Evolutionary conservation across 2,329 filamentous ascomycete species (phyloP).

Genomic region (Aspergillus costaricaensis): DNA sequence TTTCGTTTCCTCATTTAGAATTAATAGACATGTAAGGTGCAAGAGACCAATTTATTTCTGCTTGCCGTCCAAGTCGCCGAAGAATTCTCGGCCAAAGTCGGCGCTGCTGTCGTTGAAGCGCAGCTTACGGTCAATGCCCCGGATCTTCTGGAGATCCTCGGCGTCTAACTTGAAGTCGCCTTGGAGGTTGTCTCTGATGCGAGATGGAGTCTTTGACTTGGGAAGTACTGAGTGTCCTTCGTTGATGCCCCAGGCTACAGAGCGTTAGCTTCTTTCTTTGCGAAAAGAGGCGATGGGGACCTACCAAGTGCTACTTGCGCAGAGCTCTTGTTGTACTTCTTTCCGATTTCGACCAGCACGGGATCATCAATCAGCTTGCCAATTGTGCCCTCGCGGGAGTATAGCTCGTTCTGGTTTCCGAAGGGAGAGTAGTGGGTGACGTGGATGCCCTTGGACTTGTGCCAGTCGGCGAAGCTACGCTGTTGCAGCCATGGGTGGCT

Average conservation of each 20-base stretch:
- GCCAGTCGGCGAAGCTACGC: constrained; percentile 50
- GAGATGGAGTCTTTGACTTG: constrained; percentile 51
- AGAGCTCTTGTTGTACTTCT: constrained; percentile 54
- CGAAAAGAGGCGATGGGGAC: constrained; percentile 8
- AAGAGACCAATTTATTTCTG: background rate
- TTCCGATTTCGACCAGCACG: constrained; percentile 51
- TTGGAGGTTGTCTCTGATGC: constrained; percentile 48
- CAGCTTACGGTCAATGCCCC: constrained; percentile 60
- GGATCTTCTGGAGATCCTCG: constrained; percentile 60
- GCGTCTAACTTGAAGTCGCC: constrained; percentile 60
- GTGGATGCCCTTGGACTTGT: constrained; percentile 54
- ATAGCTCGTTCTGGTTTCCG: constrained; percentile 56
- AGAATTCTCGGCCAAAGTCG: constrained; percentile 61
- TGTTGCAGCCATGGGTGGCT: constrained; percentile 58
- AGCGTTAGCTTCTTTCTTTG: background rate
- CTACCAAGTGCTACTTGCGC: constrained; percentile 54
- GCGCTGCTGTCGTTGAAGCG: constrained; percentile 63
- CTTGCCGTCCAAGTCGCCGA: constrained; percentile 60
- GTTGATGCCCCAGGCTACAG: constrained; percentile 55
- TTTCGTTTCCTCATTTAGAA: background rate
- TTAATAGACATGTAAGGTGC: background rate
- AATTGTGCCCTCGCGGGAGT: constrained; percentile 46
- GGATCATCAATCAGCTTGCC: constrained; percentile 56
- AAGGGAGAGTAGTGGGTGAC: constrained; percentile 59
- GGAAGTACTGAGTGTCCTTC: constrained; percentile 56